Conservation (phyloP, 352 stramenopile species). For the Pythium chondricola region DNA sequence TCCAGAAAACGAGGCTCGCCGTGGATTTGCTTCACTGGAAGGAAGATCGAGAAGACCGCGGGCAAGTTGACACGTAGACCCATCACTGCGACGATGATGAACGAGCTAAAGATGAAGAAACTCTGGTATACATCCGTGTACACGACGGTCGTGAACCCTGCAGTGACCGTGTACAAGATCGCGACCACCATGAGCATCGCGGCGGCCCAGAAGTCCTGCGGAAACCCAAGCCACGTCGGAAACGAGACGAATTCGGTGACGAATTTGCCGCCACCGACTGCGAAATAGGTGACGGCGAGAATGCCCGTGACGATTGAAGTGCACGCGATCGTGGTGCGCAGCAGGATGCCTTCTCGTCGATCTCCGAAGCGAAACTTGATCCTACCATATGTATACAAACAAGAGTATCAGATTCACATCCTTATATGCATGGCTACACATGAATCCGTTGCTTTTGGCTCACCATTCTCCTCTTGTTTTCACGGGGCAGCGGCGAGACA, state of each 20-base stretch:
- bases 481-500: constrained; percentile 64
- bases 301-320: constrained; percentile 62
- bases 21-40: constrained; percentile 33
- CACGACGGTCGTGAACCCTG: constrained; percentile 68
- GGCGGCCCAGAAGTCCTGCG: constrained; percentile 68
- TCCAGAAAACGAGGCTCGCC: constrained; percentile 34
- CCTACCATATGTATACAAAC: constrained; percentile 42
- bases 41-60: constrained; percentile 47
- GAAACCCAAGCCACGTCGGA: constrained; percentile 43
- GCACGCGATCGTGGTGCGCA: constrained; percentile 62
- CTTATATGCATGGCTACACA: too few relatives aligned
- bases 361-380: constrained; percentile 78
- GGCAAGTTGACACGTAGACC: constrained; percentile 52
- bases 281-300: constrained; percentile 72
- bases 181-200: constrained; percentile 57
- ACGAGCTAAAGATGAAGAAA: constrained; percentile 76
- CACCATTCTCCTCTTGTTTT: constrained; percentile 78
- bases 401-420: too few relatives aligned
- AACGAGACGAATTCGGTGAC: constrained; percentile 69
- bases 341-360: constrained; percentile 37
- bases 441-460: too few relatives aligned
- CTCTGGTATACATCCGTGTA: constrained; percentile 84
- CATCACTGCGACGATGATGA: constrained; percentile 53
- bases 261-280: constrained; percentile 71
- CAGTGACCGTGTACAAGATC: constrained; percentile 65